A percentile compares a stretch with the other conserved stretches of the same genome.
Conservation (phyloP, 176 grass and related monocot species). For the Juncus inflexus region DNA sequence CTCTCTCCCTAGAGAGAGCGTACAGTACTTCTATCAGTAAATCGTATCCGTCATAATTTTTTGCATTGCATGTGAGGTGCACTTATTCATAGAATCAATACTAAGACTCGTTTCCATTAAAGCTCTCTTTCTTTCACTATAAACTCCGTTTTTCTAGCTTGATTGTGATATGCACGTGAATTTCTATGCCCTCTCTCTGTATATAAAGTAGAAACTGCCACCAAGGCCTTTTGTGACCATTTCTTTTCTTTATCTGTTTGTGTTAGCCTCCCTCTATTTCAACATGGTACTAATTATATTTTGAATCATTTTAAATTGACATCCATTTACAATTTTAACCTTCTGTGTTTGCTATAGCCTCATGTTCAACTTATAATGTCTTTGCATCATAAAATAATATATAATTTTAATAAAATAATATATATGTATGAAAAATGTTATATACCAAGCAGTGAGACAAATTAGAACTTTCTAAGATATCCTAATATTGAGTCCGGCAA, state of each 20-base stretch:
- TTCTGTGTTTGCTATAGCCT: too few species aligned
- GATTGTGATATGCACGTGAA: constrained; percentile 7
- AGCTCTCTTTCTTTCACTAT: neutral
- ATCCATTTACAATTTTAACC: too few species aligned
- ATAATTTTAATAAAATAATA: too few species aligned
- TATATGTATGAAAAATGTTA: too few species aligned
- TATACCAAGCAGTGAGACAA: too few species aligned
- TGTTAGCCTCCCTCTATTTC: neutral
- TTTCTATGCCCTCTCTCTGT: constrained; percentile 2
- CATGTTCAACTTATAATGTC: too few species aligned
- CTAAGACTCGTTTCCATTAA: constrained; percentile 13
- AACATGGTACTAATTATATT: too few species aligned
- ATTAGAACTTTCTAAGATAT: too few species aligned
- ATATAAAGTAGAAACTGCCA: neutral
- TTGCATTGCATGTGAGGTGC: constrained; percentile 18
- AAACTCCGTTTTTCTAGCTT: neutral
- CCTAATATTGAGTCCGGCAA: too few species aligned
- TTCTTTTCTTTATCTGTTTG: neutral
- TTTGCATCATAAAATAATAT: too few species aligned
- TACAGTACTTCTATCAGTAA: neutral
- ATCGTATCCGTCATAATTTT: constrained; percentile 18
- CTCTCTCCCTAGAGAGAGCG: neutral
- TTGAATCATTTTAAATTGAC: too few species aligned
- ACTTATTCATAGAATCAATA: constrained; percentile 24
- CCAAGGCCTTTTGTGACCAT: neutral